phyloP scores from a whole-genome alignment of 495 filamentous ascomycete genomes.

The Durotheca rogersii region DNA sequence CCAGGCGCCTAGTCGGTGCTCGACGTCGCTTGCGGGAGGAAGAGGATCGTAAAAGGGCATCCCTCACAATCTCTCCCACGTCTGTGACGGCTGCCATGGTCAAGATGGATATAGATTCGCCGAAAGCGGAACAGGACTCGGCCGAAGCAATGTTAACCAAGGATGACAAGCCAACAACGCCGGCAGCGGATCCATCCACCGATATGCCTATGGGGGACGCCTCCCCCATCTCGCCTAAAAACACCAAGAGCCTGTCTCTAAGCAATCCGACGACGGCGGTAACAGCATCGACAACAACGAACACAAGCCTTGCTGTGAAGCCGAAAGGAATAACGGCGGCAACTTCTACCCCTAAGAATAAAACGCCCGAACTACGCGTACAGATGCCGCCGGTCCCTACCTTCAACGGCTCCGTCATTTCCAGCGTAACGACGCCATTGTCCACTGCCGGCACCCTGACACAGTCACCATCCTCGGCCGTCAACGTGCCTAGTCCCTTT shows the following conservation, averaged over 20 bases:
- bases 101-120: conserved; percentile 41
- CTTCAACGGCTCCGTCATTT: conserved; percentile 34
- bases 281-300: not conserved
- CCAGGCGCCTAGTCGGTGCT: conserved; percentile 50
- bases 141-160: conserved; percentile 1
- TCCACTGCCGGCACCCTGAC: conserved; percentile 45
- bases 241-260: conserved; percentile 14
- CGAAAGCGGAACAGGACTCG: conserved; percentile 26
- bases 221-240: conserved; percentile 13
- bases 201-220: conserved; percentile 33
- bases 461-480: conserved; percentile 55
- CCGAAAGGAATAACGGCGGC: too few relatives aligned
- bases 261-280: conserved; percentile 4
- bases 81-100: conserved; percentile 25
- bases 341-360: too few relatives aligned
- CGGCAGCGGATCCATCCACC: not conserved
- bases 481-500: conserved; percentile 42
- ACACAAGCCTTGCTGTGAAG: too few relatives aligned
- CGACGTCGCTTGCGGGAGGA: conserved; percentile 43
- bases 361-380: conserved; percentile 50
- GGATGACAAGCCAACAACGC: conserved; percentile 11
- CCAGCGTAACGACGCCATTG: conserved; percentile 43
- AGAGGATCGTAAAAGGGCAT: conserved; percentile 36
- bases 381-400: conserved; percentile 51
- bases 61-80: conserved; percentile 13